Evolutionary conservation across 2,329 filamentous ascomycete species (phyloP).

Genomic region (Trichophyton rubrum): DNA sequence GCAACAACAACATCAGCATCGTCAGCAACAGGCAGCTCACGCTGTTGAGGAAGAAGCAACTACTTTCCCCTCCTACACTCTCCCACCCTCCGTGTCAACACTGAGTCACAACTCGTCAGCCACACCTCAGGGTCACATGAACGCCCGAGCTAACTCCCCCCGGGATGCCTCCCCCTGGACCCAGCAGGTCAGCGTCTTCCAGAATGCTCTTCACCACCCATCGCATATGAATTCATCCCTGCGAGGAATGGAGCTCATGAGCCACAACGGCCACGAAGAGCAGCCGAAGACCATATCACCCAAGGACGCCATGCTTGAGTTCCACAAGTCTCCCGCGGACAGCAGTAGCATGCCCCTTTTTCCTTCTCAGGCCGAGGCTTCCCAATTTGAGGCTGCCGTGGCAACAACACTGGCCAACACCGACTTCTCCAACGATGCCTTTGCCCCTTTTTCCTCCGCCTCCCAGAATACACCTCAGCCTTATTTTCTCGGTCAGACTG

Average conservation of each 20-base stretch:
- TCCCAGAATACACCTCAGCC: conserved; percentile 17
- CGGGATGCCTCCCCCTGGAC: conserved; percentile 73
- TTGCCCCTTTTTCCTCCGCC: background rate
- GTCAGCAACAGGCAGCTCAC: conserved; percentile 27
- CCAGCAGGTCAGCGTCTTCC: conserved; percentile 36
- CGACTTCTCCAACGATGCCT: conserved; percentile 28
- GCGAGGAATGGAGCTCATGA: conserved; percentile 17
- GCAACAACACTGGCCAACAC: conserved; percentile 7
- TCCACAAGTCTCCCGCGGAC: conserved; percentile 56
- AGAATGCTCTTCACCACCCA: conserved; percentile 13
- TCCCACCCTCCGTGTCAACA: conserved; percentile 48
- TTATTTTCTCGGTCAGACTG: conserved; percentile 8
- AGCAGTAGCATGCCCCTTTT: conserved; percentile 60
- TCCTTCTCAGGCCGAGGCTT: conserved; percentile 43
- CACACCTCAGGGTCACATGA: conserved; percentile 55
- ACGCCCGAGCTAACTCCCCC: conserved; percentile 48
- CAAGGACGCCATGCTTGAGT: conserved; percentile 81
- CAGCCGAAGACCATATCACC: conserved; percentile 83
- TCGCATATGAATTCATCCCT: conserved; percentile 27
- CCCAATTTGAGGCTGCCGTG: conserved; percentile 11
- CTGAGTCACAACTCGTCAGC: conserved; percentile 49
- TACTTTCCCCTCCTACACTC: conserved; percentile 38
- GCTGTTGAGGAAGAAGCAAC: conserved; percentile 36
- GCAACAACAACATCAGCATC: conserved; percentile 19
- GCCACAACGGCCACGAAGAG: conserved; percentile 21